A percentile compares a stretch with the other conserved stretches of the same genome.
These are phyloP conservation scores for Apiotrichum gamsii DNA, from an alignment of 1,284 basidiomycete genomes.

Conservation along the genomic window DNA sequence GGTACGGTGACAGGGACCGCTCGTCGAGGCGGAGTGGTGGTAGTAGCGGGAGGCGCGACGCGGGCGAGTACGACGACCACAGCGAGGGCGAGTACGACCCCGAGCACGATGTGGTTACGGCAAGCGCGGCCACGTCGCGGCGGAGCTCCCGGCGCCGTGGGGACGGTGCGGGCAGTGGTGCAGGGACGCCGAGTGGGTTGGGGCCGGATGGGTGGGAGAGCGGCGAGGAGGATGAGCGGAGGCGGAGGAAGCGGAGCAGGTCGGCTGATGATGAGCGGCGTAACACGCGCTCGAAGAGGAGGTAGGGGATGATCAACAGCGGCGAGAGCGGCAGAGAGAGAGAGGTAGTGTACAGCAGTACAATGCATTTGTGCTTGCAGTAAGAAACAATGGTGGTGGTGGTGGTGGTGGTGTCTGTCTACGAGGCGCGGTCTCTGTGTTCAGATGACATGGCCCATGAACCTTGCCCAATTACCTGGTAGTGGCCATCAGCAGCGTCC, in stretches of 20 bases:
- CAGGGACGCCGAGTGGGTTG: conserved; percentile 3
- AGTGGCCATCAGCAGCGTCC: no score
- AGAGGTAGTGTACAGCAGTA: neutral
- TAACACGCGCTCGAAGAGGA: conserved; percentile 8
- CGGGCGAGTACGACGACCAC: conserved; percentile 3
- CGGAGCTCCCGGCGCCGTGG: neutral
- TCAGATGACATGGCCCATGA: conserved; percentile 29
- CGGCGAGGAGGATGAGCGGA: conserved; percentile 25
- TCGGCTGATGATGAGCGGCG: conserved; percentile 9
- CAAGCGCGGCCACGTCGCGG: conserved; percentile 2
- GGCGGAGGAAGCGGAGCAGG: conserved; percentile 13
- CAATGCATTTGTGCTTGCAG: neutral
- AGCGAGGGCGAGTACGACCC: conserved; percentile 17
- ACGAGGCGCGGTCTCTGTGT: no score
- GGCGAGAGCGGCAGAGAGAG: conserved; percentile 6
- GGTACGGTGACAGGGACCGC: conserved; percentile 10
- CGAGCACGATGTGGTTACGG: neutral
- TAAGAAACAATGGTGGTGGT: no score
- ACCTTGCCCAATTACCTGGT: conserved; percentile 48
- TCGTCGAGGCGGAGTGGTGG: neutral
- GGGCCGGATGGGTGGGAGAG: conserved; percentile 33
- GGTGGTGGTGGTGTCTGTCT: no score
- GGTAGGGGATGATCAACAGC: conserved; percentile 5
- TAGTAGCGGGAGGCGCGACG: conserved; percentile 2
- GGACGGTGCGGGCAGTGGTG: neutral